Conservation (phyloP, 2,329 filamentous ascomycete species). For the Alternaria consortialis region DNA sequence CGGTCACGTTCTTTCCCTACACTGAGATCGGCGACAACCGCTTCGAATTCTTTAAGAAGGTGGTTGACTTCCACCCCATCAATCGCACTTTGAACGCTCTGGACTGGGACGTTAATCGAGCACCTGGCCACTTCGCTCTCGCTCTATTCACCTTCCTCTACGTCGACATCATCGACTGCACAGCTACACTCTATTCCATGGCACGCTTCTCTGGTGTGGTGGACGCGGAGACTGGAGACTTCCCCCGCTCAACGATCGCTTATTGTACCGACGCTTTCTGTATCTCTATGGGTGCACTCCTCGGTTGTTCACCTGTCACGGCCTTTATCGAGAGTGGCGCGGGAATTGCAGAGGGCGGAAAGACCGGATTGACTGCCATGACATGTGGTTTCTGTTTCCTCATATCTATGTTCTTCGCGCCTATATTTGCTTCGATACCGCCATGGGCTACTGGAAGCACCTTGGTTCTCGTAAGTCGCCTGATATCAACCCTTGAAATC, state of each 20-base stretch:
- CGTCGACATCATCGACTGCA: conserved; percentile 88
- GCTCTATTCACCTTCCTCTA: conserved; percentile 91
- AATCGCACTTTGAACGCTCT: conserved; percentile 73
- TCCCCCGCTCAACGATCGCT: conserved; percentile 83
- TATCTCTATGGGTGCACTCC: conserved; percentile 80
- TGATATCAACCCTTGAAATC: not conserved
- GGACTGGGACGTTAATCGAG: conserved; percentile 73
- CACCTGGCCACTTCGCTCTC: conserved; percentile 78
- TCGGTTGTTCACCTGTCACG: conserved; percentile 83
- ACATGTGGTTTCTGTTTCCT: conserved; percentile 84
- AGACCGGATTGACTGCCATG: conserved; percentile 82
- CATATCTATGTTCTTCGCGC: conserved; percentile 86
- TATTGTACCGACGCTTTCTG: conserved; percentile 85
- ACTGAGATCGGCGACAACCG: conserved; percentile 70
- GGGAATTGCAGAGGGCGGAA: conserved; percentile 86
- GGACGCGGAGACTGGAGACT: conserved; percentile 83
- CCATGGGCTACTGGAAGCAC: conserved; percentile 90
- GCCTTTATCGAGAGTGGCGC: conserved; percentile 89
- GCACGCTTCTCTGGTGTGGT: conserved; percentile 83
- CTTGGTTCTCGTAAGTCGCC: conserved; percentile 72
- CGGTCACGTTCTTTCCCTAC: conserved; percentile 82
- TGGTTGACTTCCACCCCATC: conserved; percentile 83
- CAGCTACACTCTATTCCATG: conserved; percentile 89
- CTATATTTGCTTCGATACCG: conserved; percentile 88
- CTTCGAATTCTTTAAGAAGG: conserved; percentile 87